Evolutionary conservation across 805 yeast genomes (phyloP), one percentile per base, ranked within the genome.

Genomic region (Dipodascus geniculatus): DNA sequence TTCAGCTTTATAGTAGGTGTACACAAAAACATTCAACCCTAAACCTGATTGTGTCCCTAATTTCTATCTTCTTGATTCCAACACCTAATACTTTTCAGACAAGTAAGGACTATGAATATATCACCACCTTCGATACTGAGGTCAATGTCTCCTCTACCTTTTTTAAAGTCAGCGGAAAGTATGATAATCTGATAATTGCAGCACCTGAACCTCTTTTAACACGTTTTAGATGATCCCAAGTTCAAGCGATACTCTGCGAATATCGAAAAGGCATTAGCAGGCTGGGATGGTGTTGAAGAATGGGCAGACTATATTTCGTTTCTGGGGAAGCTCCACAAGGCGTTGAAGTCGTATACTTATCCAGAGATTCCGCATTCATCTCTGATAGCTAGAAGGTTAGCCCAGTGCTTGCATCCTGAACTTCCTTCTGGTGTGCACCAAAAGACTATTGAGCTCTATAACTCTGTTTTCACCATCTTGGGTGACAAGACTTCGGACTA

Each of bases 241-340:
- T 90, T 85, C 63, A 84, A 79, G 69, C 81, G 85, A 56, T 84
- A 82, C 63, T 71, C 74, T 20, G 73, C 78, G n/a, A 81, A 76
- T 54, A 76, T 91, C 11, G 91, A 85, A 52, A 78, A 82, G 59
- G 87, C 93, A 0, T 71, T 93, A 22, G 75, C 78, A 3, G 74
- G 79, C 19, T 91, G 91, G 71, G 96, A 87, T 52, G 71, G 85
- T 1, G 84, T 89, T 1, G 85, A 82, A 31, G 99, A 93, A 71
- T 93, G 99, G 99, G 98, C 99, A 14, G 99, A 93, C 65, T 89
- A 91, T 66, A 93, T 93, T 54, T 84, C 97, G 22, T 90, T 87
- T 65, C 72, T 95, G 48, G 82, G 91, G 1, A 80, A 85, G 56
- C 75, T 95, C 3, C 81, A 82, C 55, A 87, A 88, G 65, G 82